Conservation (phyloP, 257 asterid species). For the Phtheirospermum japonicum region DNA sequence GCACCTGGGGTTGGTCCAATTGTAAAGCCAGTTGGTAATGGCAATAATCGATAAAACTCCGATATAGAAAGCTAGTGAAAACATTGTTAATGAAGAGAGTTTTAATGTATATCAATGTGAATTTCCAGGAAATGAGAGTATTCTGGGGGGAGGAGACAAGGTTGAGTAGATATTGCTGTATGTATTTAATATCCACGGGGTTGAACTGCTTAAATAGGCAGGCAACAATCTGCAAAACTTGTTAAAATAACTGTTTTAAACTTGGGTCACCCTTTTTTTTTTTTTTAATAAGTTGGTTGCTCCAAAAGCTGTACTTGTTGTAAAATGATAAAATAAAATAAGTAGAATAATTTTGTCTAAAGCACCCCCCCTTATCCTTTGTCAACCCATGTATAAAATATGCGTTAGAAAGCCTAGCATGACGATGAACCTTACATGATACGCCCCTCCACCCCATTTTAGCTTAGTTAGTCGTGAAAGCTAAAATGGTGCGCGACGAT, state of each 20-base stretch:
- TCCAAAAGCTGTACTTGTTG: constrained; percentile 49
- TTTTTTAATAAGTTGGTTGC: constrained; percentile 53
- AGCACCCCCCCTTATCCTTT: constrained; percentile 36
- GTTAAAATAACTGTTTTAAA: constrained; percentile 30
- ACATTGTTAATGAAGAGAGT: constrained; percentile 37
- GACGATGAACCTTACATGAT: constrained; percentile 60
- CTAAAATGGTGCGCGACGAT: too few relatives aligned
- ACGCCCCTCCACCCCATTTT: constrained; percentile 37
- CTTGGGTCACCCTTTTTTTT: constrained; percentile 10
- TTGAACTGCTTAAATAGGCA: constrained; percentile 55
- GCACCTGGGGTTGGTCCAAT: constrained; percentile 64
- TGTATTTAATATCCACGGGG: constrained; percentile 30
- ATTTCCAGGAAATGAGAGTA: constrained; percentile 7
- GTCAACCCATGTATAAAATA: constrained; percentile 48
- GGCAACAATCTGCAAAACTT: constrained; percentile 46
- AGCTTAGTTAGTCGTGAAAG: too few relatives aligned
- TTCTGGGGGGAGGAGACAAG: constrained; percentile 34
- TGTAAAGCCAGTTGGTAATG: constrained; percentile 48
- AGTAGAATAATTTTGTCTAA: constrained; percentile 41
- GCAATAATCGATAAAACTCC: constrained; percentile 31
- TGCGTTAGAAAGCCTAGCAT: constrained; percentile 51
- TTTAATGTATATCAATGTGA: constrained; percentile 5
- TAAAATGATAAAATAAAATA: constrained; percentile 28
- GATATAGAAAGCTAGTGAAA: constrained; percentile 33
- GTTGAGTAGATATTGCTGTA: constrained; percentile 49